A percentile compares a stretch with the other conserved stretches of the same genome.
These are phyloP conservation scores for Tetracentron sinense DNA, from an alignment of 164 flowering plant genomes.

Conservation along the genomic window DNA sequence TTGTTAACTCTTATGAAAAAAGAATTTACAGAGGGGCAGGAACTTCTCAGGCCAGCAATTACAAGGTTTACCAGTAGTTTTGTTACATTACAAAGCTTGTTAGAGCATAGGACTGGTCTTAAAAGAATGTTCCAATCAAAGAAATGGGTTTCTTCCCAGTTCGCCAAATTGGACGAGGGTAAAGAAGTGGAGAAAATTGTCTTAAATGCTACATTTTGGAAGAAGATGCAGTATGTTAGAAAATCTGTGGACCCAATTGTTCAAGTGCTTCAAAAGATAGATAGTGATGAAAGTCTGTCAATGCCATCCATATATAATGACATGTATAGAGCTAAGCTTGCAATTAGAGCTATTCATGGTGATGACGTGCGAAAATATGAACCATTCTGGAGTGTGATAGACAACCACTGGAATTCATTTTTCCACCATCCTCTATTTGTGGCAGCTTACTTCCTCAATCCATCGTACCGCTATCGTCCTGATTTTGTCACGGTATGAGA, in stretches of 20 bases:
- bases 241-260: constrained; percentile 64
- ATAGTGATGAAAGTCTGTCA: constrained; percentile 40
- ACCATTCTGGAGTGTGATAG: constrained; percentile 66
- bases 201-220: constrained; percentile 67
- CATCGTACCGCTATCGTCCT: constrained; percentile 62
- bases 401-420: constrained; percentile 54
- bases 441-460: constrained; percentile 85
- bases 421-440: constrained; percentile 70
- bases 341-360: constrained; percentile 58
- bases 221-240: constrained; percentile 58
- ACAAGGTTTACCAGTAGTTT: constrained; percentile 55
- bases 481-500: constrained; percentile 56
- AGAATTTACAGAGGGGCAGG: constrained; percentile 64
- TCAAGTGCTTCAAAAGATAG: constrained; percentile 56
- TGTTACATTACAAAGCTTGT: constrained; percentile 47
- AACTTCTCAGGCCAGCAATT: constrained; percentile 58
- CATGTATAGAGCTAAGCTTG: constrained; percentile 62
- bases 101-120: constrained; percentile 52
- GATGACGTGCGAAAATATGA: constrained; percentile 66
- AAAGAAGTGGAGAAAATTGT: constrained; percentile 71
- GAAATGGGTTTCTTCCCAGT: constrained; percentile 64
- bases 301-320: constrained; percentile 69
- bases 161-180: constrained; percentile 59
- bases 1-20: constrained; percentile 64
- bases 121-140: constrained; percentile 70